Conservation (phyloP, 2,329 filamentous ascomycete genomes). For the Sporothrix protearum region DNA sequence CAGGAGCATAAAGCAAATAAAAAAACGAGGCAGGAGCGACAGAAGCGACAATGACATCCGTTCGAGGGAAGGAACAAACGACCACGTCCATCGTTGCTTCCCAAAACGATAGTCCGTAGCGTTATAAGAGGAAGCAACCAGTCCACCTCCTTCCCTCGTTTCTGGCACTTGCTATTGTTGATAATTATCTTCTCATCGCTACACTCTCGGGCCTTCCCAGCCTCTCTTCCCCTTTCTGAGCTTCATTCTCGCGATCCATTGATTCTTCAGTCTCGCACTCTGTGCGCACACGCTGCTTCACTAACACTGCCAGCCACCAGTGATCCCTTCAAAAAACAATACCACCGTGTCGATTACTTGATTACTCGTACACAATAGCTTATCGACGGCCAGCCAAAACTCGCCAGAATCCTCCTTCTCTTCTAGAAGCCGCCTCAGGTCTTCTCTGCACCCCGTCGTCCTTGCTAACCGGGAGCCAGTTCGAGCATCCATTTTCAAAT, state of each 20-base stretch:
- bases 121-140: slow-evolving; percentile 10
- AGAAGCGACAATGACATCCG: neutral
- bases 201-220: neutral
- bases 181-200: neutral
- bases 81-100: neutral
- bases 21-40: slow-evolving; percentile 10
- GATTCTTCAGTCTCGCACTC: neutral
- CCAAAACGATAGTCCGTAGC: slow-evolving; percentile 1
- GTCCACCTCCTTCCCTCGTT: neutral
- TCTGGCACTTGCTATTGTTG: neutral
- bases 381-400: neutral
- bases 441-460: slow-evolving; percentile 20
- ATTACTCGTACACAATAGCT: neutral
- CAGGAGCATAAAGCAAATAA: neutral
- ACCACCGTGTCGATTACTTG: neutral
- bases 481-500: neutral
- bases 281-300: neutral
- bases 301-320: neutral
- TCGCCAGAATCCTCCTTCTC: slow-evolving; percentile 10
- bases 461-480: slow-evolving; percentile 16
- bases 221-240: neutral
- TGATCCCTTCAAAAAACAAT: neutral
- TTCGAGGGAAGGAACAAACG: slow-evolving; percentile 12
- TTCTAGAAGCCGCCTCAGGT: slow-evolving; percentile 24
- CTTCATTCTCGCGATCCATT: neutral